These are phyloP conservation scores for Diutina siamensis DNA, from an alignment of 1,139 yeast species.

Conservation along the genomic window DNA sequence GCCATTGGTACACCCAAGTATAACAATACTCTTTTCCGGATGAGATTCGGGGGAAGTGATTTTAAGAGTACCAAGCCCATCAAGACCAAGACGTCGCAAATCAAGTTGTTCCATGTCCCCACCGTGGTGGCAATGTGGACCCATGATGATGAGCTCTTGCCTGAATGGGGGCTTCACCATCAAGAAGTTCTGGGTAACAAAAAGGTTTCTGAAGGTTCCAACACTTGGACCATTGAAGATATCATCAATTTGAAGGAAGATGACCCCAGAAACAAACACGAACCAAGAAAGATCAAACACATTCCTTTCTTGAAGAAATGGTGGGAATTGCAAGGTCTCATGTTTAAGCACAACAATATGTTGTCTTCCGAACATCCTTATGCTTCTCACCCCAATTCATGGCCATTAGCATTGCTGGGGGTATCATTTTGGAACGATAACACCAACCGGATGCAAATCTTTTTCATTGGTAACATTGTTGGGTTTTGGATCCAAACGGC, in stretches of 20 bases:
- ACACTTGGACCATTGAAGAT: slow-evolving; percentile 68
- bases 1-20: slow-evolving; percentile 27
- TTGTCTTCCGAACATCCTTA: slow-evolving; percentile 87
- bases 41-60: slow-evolving; percentile 46
- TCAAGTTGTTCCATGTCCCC: slow-evolving; percentile 69
- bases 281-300: slow-evolving; percentile 44
- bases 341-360: slow-evolving; percentile 90
- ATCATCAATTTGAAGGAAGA: slow-evolving; percentile 44
- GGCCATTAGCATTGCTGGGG: slow-evolving; percentile 92
- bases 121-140: slow-evolving; percentile 96
- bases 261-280: slow-evolving; percentile 50
- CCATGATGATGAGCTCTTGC: slow-evolving; percentile 52
- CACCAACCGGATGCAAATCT: slow-evolving; percentile 56
- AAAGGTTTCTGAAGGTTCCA: slow-evolving; percentile 53
- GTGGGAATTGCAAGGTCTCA: slow-evolving; percentile 74
- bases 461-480: slow-evolving; percentile 76
- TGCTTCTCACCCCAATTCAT: slow-evolving; percentile 82
- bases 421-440: slow-evolving; percentile 94
- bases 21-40: slow-evolving; percentile 70
- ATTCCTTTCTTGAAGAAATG: slow-evolving; percentile 77
- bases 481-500: slow-evolving; percentile 88
- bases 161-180: slow-evolving; percentile 89
- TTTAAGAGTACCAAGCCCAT: slow-evolving; percentile 37
- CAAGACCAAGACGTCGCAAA: slow-evolving; percentile 57
- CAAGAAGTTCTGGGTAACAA: slow-evolving; percentile 95